A percentile compares a stretch with the other conserved stretches of the same genome.
Conservation (phyloP, 805 yeast species). For the Saturnispora halmiae region DNA sequence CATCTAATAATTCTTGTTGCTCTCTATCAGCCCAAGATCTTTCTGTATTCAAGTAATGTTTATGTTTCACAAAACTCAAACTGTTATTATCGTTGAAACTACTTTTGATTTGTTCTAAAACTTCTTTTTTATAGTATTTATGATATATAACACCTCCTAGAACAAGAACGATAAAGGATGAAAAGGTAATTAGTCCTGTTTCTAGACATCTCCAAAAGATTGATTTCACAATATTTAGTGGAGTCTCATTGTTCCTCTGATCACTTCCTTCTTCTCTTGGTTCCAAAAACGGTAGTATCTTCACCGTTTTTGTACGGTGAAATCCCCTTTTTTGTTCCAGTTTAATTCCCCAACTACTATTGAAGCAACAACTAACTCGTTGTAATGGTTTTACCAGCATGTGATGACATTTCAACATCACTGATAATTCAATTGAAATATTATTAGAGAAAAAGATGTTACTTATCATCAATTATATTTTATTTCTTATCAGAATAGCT, state of each 20-base stretch:
- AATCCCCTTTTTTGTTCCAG: not conserved
- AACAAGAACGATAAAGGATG: conserved; percentile 60
- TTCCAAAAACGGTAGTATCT: not conserved
- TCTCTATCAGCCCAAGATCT: conserved; percentile 62
- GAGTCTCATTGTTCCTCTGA: not conserved
- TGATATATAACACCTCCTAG: conserved; percentile 69
- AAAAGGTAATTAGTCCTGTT: conserved; percentile 62
- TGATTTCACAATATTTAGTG: not conserved
- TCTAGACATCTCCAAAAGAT: conserved; percentile 40
- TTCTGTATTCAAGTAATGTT: conserved; percentile 35
- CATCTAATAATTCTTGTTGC: conserved; percentile 57
- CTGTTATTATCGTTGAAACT: conserved; percentile 60
- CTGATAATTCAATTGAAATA: too few relatives aligned
- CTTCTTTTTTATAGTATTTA: conserved; percentile 47
- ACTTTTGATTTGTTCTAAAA: conserved; percentile 49
- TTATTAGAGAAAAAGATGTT: too few relatives aligned
- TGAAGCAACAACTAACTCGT: too few relatives aligned
- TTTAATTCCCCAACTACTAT: too few relatives aligned
- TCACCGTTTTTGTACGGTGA: not conserved
- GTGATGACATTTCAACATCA: too few relatives aligned
- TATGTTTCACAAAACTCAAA: conserved; percentile 50
- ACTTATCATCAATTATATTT: not conserved
- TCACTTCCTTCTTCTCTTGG: not conserved
- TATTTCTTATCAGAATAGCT: not conserved
- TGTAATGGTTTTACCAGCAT: too few relatives aligned